These are phyloP conservation scores for Cicer cuneatum DNA, from an alignment of 306 rosid genomes.

Conservation along the genomic window DNA sequence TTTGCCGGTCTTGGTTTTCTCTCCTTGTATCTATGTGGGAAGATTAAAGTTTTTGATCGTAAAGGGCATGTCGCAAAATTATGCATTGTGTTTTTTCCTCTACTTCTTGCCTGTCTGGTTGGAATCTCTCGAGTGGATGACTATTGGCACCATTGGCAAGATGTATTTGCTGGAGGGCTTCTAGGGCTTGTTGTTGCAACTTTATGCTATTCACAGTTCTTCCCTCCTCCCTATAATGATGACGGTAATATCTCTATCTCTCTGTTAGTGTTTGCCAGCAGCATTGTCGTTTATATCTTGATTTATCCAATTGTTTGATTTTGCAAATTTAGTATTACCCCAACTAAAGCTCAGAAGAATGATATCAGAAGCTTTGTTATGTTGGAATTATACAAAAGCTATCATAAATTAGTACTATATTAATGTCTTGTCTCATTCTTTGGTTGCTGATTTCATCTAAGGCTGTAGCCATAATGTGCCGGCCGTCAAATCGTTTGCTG, in stretches of 20 bases:
- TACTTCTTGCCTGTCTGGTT: conserved; percentile 77
- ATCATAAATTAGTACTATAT: neutral
- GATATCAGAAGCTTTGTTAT: neutral
- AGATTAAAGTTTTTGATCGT: conserved; percentile 77
- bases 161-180: conserved; percentile 82
- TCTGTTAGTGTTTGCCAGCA: neutral
- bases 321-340: conserved; percentile 3
- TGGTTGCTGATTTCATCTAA: conserved; percentile 3
- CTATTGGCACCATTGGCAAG: conserved; percentile 99
- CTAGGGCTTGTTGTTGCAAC: conserved; percentile 77
- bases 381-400: conserved; percentile 6
- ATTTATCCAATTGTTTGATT: conserved; percentile 16
- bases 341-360: neutral
- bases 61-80: conserved; percentile 82
- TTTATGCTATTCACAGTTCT: conserved; percentile 89
- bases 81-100: conserved; percentile 76
- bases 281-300: conserved; percentile 29
- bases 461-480: conserved; percentile 13
- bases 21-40: conserved; percentile 78
- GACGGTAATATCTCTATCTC: conserved; percentile 59
- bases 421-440: neutral
- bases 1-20: conserved; percentile 93
- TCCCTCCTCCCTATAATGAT: conserved; percentile 68
- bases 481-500: neutral
- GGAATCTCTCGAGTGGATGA: conserved; percentile 87